These are phyloP conservation scores for Priceomyces haplophilus DNA, from an alignment of 805 yeast species.

Conservation along the genomic window DNA sequence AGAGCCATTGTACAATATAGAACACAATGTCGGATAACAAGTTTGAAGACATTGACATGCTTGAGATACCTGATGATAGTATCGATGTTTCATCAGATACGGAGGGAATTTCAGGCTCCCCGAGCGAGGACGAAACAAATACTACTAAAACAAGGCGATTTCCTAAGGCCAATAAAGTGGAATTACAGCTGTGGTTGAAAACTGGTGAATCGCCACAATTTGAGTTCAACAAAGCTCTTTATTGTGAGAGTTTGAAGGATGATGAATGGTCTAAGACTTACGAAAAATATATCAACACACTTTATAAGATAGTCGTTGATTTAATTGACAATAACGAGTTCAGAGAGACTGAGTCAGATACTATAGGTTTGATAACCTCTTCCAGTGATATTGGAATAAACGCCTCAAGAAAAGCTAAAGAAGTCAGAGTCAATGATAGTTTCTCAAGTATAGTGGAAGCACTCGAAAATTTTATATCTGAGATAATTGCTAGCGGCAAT, in stretches of 20 bases:
- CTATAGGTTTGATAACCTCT: slow-evolving; percentile 31
- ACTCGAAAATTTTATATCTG: slow-evolving; percentile 26
- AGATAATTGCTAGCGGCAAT: not conserved
- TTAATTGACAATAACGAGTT: slow-evolving; percentile 18
- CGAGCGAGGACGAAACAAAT: slow-evolving; percentile 5
- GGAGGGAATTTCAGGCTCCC: slow-evolving; percentile 21
- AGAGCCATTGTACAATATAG: slow-evolving; percentile 1
- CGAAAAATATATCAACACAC: slow-evolving; percentile 44
- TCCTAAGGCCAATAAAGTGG: slow-evolving; percentile 17
- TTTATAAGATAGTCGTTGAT: slow-evolving; percentile 52
- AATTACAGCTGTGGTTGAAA: slow-evolving; percentile 48
- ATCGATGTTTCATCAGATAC: slow-evolving; percentile 23
- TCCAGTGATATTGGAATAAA: slow-evolving; percentile 12
- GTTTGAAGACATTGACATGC: slow-evolving; percentile 42
- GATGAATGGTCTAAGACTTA: slow-evolving; percentile 42
- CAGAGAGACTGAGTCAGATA: slow-evolving; percentile 19
- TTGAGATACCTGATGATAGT: slow-evolving; percentile 40
- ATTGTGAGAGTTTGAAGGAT: slow-evolving; percentile 31
- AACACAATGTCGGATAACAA: slow-evolving; percentile 11
- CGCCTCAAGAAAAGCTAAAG: slow-evolving; percentile 6
- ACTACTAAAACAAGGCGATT: not conserved
- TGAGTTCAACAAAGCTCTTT: slow-evolving; percentile 43
- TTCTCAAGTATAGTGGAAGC: slow-evolving; percentile 27
- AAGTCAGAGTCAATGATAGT: slow-evolving; percentile 20
- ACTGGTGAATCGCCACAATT: slow-evolving; percentile 32